Evolutionary conservation across 2,329 filamentous ascomycete species (phyloP).

Genomic region (Pestalotiopsis sp.): DNA sequence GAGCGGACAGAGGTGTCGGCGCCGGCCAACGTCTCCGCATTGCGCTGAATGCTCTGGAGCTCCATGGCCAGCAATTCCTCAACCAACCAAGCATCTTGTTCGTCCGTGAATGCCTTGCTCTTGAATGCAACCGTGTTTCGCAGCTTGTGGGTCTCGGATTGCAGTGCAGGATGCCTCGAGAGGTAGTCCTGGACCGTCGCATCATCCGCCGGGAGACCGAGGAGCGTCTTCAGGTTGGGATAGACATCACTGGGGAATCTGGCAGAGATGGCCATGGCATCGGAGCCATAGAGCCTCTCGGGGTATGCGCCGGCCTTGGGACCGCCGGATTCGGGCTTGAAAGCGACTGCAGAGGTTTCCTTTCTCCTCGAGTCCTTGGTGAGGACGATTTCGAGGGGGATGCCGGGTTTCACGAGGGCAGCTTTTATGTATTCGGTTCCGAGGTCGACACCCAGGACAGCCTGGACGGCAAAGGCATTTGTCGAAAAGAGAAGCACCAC

Average conservation of each 20-base stretch:
- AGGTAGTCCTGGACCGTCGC: slow-evolving; percentile 70
- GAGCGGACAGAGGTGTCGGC: slow-evolving; percentile 75
- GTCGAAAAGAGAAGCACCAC: slow-evolving; percentile 44
- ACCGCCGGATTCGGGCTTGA: slow-evolving; percentile 78
- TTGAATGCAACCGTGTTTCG: slow-evolving; percentile 79
- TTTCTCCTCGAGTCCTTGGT: slow-evolving; percentile 98
- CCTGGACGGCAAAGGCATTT: slow-evolving; percentile 59
- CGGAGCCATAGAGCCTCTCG: slow-evolving; percentile 88
- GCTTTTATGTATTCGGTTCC: slow-evolving; percentile 98
- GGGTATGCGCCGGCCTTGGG: slow-evolving; percentile 71
- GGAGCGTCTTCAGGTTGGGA: slow-evolving; percentile 85
- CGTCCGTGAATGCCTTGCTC: slow-evolving; percentile 66
- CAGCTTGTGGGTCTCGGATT: slow-evolving; percentile 60
- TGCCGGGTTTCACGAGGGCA: slow-evolving; percentile 91
- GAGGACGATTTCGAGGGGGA: slow-evolving; percentile 95
- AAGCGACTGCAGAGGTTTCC: slow-evolving; percentile 86
- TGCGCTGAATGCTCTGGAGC: slow-evolving; percentile 85
- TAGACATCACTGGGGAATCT: slow-evolving; percentile 94
- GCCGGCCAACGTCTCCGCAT: slow-evolving; percentile 82
- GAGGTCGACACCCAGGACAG: slow-evolving; percentile 89
- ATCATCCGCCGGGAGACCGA: slow-evolving; percentile 71
- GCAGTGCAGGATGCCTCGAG: slow-evolving; percentile 75
- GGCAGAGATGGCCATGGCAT: slow-evolving; percentile 83
- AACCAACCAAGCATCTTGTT: slow-evolving; percentile 72
- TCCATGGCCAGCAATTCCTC: slow-evolving; percentile 98